A percentile compares a stretch with the other conserved stretches of the same genome.
phyloP scores from a whole-genome alignment of 495 filamentous ascomycete genomes.

The Penicillium crystallinum region DNA sequence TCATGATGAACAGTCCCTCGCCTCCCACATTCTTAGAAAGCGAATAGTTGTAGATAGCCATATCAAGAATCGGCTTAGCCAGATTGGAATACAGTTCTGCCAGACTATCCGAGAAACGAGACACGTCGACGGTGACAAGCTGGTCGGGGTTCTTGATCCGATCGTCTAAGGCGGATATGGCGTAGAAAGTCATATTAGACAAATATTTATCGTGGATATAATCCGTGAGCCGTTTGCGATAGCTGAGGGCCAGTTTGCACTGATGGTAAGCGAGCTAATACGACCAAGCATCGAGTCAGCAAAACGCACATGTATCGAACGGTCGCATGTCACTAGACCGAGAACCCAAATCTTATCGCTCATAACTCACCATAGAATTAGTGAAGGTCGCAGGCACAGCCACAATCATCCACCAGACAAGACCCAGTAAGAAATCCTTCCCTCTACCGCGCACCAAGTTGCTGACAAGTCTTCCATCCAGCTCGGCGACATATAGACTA shows the following conservation, averaged over 20 bases:
- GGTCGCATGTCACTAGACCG: conserved; percentile 6
- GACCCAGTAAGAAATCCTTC: conserved; percentile 78
- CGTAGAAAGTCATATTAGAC: conserved; percentile 95
- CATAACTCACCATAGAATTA: conserved; percentile 85
- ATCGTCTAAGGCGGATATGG: conserved; percentile 89
- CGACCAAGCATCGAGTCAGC: conserved; percentile 7
- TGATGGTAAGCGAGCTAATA: conserved; percentile 90
- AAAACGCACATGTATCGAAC: background rate
- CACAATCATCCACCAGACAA: conserved; percentile 98
- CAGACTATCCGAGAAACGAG: conserved; percentile 90
- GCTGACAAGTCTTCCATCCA: conserved; percentile 90
- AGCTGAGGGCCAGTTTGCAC: conserved; percentile 86
- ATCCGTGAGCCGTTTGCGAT: conserved; percentile 84
- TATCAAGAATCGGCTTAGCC: conserved; percentile 92
- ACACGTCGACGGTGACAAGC: conserved; percentile 91
- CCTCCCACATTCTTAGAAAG: conserved; percentile 90
- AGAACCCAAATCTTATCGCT: background rate
- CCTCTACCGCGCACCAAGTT: conserved; percentile 86
- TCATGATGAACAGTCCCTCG: conserved; percentile 92
- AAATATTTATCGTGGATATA: conserved; percentile 93
- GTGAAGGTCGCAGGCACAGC: conserved; percentile 97
- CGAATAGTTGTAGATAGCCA: conserved; percentile 93
- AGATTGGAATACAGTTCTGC: conserved; percentile 95
- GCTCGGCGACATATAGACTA: conserved; percentile 90
- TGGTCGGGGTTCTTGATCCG: conserved; percentile 98